Percentiles rank a stretch among this genome's conserved stretches.
Evolutionary conservation across 768 basidiomycete genomes (phyloP).

Genomic region (Amanita pseudoporphyria): DNA sequence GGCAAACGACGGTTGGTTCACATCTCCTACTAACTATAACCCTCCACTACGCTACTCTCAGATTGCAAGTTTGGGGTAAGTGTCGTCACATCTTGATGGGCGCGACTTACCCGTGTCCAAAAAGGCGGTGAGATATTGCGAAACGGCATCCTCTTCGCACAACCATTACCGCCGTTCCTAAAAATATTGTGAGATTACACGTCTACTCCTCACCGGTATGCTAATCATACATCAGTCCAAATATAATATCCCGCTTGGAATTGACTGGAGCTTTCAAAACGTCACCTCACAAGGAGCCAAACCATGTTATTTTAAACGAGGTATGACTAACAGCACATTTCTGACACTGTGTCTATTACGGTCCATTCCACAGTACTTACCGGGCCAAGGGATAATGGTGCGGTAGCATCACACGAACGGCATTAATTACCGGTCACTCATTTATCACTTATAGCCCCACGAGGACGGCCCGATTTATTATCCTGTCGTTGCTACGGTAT

Average conservation of each 20-base stretch:
- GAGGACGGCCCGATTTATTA: slow-evolving; percentile 87
- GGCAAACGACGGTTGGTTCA: slow-evolving; percentile 54
- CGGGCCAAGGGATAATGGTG: slow-evolving; percentile 93
- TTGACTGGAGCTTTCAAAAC: slow-evolving; percentile 51
- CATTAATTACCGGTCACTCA: slow-evolving; percentile 1
- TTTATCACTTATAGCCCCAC: slow-evolving; percentile 55
- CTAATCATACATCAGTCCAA: slow-evolving; percentile 43
- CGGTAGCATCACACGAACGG: slow-evolving; percentile 11
- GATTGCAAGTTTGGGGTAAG: slow-evolving; percentile 69
- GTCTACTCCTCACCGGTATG: slow-evolving; percentile 3
- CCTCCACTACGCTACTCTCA: slow-evolving; percentile 16
- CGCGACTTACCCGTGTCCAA: slow-evolving; percentile 7
- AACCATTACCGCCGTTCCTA: slow-evolving; percentile 64
- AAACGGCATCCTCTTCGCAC: slow-evolving; percentile 58
- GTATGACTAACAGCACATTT: slow-evolving; percentile 20
- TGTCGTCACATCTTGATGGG: slow-evolving; percentile 6
- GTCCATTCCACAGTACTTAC: slow-evolving; percentile 47
- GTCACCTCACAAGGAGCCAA: slow-evolving; percentile 62
- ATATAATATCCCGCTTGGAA: slow-evolving; percentile 63
- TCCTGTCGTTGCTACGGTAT: slow-evolving; percentile 86
- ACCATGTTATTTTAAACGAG: slow-evolving; percentile 89
- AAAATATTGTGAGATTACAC: slow-evolving; percentile 44
- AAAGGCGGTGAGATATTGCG: slow-evolving; percentile 70
- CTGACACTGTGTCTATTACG: slow-evolving; percentile 5
- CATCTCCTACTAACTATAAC: slow-evolving; percentile 6